Percentiles rank a stretch among this genome's conserved stretches.
Conservation (phyloP, 163 green algal genomes). For the Volvox carteri region DNA sequence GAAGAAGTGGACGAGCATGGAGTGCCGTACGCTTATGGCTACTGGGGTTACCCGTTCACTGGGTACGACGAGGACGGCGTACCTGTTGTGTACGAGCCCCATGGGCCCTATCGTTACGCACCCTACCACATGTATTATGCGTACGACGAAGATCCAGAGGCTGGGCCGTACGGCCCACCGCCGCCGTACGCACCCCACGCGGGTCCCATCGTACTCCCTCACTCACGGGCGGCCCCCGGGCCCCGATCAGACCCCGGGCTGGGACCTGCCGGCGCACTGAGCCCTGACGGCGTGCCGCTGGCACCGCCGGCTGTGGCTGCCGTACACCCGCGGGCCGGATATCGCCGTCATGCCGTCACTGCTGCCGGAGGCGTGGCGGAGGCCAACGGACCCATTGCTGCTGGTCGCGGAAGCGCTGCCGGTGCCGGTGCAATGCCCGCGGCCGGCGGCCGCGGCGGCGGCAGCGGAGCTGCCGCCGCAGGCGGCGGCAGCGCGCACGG, state of each 20-base stretch:
- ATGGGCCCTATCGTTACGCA: background rate
- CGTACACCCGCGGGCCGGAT: background rate
- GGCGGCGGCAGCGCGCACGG: background rate
- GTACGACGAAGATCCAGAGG: slow-evolving; percentile 37
- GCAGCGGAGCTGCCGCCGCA: background rate
- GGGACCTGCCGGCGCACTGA: background rate
- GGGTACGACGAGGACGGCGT: slow-evolving; percentile 51
- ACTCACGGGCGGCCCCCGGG: background rate
- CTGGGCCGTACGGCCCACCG: background rate
- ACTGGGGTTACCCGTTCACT: background rate
- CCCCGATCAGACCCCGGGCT: background rate
- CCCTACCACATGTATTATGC: slow-evolving; percentile 10
- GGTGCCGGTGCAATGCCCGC: background rate
- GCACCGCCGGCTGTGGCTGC: background rate
- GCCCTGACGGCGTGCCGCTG: slow-evolving; percentile 17
- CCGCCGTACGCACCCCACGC: slow-evolving; percentile 3
- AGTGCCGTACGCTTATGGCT: slow-evolving; percentile 44
- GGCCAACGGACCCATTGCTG: background rate
- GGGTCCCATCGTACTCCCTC: background rate
- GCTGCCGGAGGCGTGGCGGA: background rate
- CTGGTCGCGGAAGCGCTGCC: background rate
- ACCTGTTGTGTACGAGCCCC: slow-evolving; percentile 24
- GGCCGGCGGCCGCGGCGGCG: background rate
- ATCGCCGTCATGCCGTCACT: background rate
- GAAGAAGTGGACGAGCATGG: slow-evolving; percentile 53